Conservation (phyloP, 192 early-diverging fungal species). For the Coemansia sp. region DNA sequence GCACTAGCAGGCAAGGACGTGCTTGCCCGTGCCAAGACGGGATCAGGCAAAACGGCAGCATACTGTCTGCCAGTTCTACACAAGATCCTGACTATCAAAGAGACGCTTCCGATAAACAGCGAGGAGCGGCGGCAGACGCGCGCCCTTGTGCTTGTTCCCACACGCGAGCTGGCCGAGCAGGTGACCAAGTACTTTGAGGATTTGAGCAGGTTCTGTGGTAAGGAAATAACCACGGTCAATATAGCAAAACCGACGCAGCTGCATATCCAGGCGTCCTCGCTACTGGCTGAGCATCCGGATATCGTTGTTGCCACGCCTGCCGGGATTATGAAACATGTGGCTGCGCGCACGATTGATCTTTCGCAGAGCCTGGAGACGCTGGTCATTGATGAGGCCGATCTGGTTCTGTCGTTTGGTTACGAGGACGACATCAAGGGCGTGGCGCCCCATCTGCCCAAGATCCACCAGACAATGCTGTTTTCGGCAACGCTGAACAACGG, state of each 20-base stretch:
- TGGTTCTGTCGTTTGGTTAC: slow-evolving; percentile 92
- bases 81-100: slow-evolving; percentile 80
- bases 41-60: slow-evolving; percentile 96
- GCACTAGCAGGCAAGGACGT: slow-evolving; percentile 92
- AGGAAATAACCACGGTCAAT: slow-evolving; percentile 30
- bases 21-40: slow-evolving; percentile 88
- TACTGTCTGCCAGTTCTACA: slow-evolving; percentile 90
- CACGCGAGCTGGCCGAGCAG: slow-evolving; percentile 93
- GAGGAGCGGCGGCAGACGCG: slow-evolving; percentile 35
- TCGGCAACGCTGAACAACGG: slow-evolving; percentile 90
- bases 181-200: slow-evolving; percentile 76
- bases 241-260: slow-evolving; percentile 34
- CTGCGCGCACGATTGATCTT: slow-evolving; percentile 58
- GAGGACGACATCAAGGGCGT: slow-evolving; percentile 85
- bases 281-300: slow-evolving; percentile 81
- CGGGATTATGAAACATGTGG: slow-evolving; percentile 75
- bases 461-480: slow-evolving; percentile 92
- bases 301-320: slow-evolving; percentile 89
- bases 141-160: slow-evolving; percentile 88
- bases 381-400: slow-evolving; percentile 96
- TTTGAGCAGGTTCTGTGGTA: slow-evolving; percentile 71
- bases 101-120: slow-evolving; percentile 46
- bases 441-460: slow-evolving; percentile 74
- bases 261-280: slow-evolving; percentile 58
- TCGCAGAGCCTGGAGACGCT: slow-evolving; percentile 70